Percentiles rank a stretch among this genome's conserved stretches.
These are phyloP conservation scores for Xylaria multiplex DNA, from an alignment of 2,329 filamentous ascomycete genomes.

Conservation along the genomic window DNA sequence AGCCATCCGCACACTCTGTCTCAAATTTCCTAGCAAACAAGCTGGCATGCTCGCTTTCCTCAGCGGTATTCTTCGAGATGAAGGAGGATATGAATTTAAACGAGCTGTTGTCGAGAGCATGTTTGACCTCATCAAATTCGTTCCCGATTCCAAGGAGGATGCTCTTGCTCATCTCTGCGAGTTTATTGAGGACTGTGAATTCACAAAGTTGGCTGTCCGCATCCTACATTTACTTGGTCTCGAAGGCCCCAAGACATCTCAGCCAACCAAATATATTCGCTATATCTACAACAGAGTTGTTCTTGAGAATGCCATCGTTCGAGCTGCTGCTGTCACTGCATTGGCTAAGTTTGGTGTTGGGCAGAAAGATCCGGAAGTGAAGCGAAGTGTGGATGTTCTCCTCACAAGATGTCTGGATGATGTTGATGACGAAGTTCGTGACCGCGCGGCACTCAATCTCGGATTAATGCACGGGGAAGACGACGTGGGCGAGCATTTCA, in stretches of 20 bases:
- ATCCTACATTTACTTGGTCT: slow-evolving; percentile 93
- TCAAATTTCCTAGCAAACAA: slow-evolving; percentile 99
- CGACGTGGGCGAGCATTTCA: slow-evolving; percentile 84
- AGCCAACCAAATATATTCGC: slow-evolving; percentile 98
- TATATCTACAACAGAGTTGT: slow-evolving; percentile 99
- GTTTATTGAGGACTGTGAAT: slow-evolving; percentile 99
- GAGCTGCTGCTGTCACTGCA: slow-evolving; percentile 93
- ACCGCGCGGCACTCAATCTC: slow-evolving; percentile 92
- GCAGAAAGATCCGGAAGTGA: slow-evolving; percentile 95
- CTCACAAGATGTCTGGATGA: slow-evolving; percentile 95
- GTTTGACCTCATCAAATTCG: slow-evolving; percentile 99
- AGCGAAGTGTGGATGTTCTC: slow-evolving; percentile 92
- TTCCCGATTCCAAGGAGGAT: slow-evolving; percentile 83
- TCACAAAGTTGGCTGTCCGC: slow-evolving; percentile 95
- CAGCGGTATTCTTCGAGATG: slow-evolving; percentile 94
- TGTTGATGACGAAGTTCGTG: slow-evolving; percentile 95
- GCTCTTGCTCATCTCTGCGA: slow-evolving; percentile 96
- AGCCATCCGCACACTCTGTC: slow-evolving; percentile 92
- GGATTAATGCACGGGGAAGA: slow-evolving; percentile 93
- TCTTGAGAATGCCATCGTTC: slow-evolving; percentile 93
- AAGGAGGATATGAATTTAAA: slow-evolving; percentile 99
- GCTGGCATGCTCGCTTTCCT: slow-evolving; percentile 97
- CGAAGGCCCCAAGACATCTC: slow-evolving; percentile 92
- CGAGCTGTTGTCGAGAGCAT: slow-evolving; percentile 97
- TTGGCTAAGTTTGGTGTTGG: slow-evolving; percentile 97